Base-by-base conservation (phyloP, 2,329 filamentous ascomycete genomes). In the Colletotrichum sp. region DNA sequence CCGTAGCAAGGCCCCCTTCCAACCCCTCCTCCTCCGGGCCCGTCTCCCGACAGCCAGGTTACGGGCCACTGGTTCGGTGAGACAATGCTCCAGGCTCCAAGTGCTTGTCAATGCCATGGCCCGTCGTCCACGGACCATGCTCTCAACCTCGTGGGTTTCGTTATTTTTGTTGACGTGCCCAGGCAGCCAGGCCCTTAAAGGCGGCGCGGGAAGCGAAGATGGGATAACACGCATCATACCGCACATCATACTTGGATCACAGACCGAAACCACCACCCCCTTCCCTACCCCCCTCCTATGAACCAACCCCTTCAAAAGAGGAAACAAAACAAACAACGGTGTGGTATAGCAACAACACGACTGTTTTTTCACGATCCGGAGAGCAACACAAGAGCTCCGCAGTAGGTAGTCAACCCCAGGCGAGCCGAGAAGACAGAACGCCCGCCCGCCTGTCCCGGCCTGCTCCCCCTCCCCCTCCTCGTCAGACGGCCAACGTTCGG, bases 401-500 rank as follows among this genome's bases (percentile, higher is more conserved):
- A 4, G 21, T 36, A 36, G 38, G 21, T 36, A 52, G 32, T 36
- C 13, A 43, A 62, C 18, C 28, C 67, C 60, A 30, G n/a, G 30
- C 62, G 58, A 61, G 70, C 56, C 62, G 64, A 58, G 56, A 62
- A 24, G 34, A 32, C 62, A 28, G 16, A 38, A 26, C 21, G 30
- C 55, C 43, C 10, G 52, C 34, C 15, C n/a, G 64, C 28, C 38
- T 21, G 58, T 65, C 58, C 65, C 70, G 73, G 73, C 60, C 58
- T 67, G 18, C 21, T 52, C n/a, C n/a, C 43, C 43, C 43, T 21
- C 10, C 55, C 62, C 70, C 73, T 61, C 73, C 28, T 21, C 38
- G 73, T 75, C 70, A 73, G 70, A 76, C 70, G 58, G 30, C 64
- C 56, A 36, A 34, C n/a, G 69, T 73, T 67, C 73, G 56, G 38